Evolutionary conservation across 805 yeast genomes (phyloP).

Genomic region (Barnettozyma californica): DNA sequence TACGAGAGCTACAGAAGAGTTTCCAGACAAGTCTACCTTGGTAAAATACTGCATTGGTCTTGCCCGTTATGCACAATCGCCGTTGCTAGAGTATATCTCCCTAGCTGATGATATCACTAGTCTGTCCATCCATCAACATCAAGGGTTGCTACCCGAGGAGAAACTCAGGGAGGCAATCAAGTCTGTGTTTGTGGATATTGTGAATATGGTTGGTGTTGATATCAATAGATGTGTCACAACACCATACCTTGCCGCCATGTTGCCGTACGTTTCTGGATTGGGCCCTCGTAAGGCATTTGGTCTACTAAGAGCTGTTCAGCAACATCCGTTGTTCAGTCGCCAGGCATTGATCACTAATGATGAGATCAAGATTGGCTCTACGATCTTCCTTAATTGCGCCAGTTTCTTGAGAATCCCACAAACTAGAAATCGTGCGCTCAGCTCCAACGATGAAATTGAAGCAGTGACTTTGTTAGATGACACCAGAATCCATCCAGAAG

Average conservation of each 20-base stretch:
- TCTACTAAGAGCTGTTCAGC: slow-evolving; percentile 72
- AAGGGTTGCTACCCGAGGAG: slow-evolving; percentile 62
- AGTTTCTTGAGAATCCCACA: slow-evolving; percentile 79
- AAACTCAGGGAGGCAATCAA: slow-evolving; percentile 61
- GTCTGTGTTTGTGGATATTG: slow-evolving; percentile 81
- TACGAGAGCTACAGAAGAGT: slow-evolving; percentile 66
- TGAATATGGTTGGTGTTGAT: slow-evolving; percentile 89
- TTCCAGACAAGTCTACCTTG: slow-evolving; percentile 76
- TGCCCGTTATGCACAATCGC: slow-evolving; percentile 89
- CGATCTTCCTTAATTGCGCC: slow-evolving; percentile 85
- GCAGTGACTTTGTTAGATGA: slow-evolving; percentile 78
- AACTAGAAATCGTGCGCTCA: slow-evolving; percentile 32
- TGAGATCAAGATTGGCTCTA: slow-evolving; percentile 57
- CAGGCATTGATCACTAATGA: slow-evolving; percentile 80
- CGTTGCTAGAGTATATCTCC: slow-evolving; percentile 84
- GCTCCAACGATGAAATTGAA: slow-evolving; percentile 42
- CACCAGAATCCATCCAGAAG: slow-evolving; percentile 97
- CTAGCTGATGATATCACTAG: slow-evolving; percentile 71
- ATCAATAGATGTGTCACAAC: slow-evolving; percentile 84
- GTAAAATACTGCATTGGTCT: slow-evolving; percentile 82
- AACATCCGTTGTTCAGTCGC: slow-evolving; percentile 60
- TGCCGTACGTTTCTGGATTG: slow-evolving; percentile 82
- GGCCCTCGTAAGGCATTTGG: slow-evolving; percentile 96
- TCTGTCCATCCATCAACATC: slow-evolving; percentile 66
- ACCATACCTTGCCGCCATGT: slow-evolving; percentile 58